These are phyloP conservation scores for Aspergillus campestris DNA, from an alignment of 495 filamentous ascomycete genomes.

Conservation along the genomic window DNA sequence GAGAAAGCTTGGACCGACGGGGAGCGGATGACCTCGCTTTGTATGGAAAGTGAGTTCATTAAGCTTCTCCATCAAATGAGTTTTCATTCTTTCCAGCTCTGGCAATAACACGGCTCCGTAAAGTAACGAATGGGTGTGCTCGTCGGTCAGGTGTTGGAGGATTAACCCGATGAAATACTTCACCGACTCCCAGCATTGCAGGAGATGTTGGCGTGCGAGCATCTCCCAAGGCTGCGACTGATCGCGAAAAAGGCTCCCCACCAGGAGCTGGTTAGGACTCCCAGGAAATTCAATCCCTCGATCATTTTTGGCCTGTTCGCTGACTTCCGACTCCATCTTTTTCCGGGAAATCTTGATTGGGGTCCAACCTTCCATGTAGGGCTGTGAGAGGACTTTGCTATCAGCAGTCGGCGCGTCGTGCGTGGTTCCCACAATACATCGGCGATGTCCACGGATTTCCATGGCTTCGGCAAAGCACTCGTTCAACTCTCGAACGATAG, in stretches of 20 bases:
- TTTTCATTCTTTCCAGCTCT: conserved; percentile 21
- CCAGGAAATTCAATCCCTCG: conserved; percentile 39
- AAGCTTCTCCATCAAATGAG: conserved; percentile 28
- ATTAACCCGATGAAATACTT: conserved; percentile 21
- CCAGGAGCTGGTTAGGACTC: conserved; percentile 34
- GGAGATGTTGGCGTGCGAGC: conserved; percentile 18
- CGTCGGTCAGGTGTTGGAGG: conserved; percentile 16
- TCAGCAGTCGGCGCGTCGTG: background rate
- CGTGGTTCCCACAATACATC: conserved; percentile 3
- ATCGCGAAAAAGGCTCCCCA: conserved; percentile 35
- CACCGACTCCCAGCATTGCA: conserved; percentile 13
- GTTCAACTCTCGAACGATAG: conserved; percentile 50
- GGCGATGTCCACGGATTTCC: conserved; percentile 28
- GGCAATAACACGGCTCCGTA: conserved; percentile 16
- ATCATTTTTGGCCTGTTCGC: conserved; percentile 7
- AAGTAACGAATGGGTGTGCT: conserved; percentile 22
- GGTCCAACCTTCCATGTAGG: conserved; percentile 11
- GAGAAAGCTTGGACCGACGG: conserved; percentile 31
- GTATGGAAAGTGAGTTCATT: conserved; percentile 32
- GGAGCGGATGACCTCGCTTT: conserved; percentile 37
- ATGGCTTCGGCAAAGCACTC: conserved; percentile 48
- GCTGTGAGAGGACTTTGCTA: background rate
- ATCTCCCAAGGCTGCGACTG: conserved; percentile 32
- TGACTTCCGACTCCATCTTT: conserved; percentile 13
- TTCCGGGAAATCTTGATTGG: conserved; percentile 2